phyloP scores from a whole-genome alignment of 352 stramenopile species.

The Globisporangium echinulatum region DNA sequence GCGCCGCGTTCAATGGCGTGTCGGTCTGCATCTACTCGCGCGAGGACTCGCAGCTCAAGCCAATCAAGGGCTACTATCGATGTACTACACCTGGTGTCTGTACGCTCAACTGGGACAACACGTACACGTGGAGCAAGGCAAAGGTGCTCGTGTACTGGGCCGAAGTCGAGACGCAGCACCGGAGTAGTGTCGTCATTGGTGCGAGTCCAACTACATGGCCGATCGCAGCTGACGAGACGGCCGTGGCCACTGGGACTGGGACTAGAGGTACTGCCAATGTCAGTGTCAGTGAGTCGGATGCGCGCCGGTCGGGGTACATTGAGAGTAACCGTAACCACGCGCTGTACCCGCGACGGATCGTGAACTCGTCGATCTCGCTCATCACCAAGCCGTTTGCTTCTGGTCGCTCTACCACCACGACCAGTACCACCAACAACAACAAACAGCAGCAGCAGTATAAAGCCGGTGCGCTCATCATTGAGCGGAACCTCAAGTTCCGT shows the following conservation, averaged over 20 bases:
- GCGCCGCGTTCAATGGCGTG: slow-evolving; percentile 58
- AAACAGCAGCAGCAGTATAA: slow-evolving; percentile 29
- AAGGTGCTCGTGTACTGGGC: slow-evolving; percentile 77
- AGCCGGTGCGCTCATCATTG: slow-evolving; percentile 52
- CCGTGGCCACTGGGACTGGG: too few relatives aligned
- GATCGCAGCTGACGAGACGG: too few relatives aligned
- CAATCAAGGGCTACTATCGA: slow-evolving; percentile 57
- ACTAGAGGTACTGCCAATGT: background rate
- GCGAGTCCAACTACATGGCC: background rate
- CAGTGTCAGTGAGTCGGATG: slow-evolving; percentile 8
- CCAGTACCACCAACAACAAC: slow-evolving; percentile 15
- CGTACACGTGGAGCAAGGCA: slow-evolving; percentile 74
- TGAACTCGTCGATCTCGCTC: slow-evolving; percentile 71
- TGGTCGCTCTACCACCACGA: slow-evolving; percentile 5
- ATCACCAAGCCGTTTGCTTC: slow-evolving; percentile 53
- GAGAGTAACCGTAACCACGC: slow-evolving; percentile 45
- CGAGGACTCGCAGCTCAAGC: slow-evolving; percentile 55
- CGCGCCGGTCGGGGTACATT: slow-evolving; percentile 59
- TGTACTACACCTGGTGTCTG: slow-evolving; percentile 42
- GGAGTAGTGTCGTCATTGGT: slow-evolving; percentile 6
- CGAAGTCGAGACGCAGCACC: slow-evolving; percentile 45
- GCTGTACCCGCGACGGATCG: slow-evolving; percentile 55
- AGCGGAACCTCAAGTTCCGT: slow-evolving; percentile 66
- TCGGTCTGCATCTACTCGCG: slow-evolving; percentile 57
- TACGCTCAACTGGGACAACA: slow-evolving; percentile 77